Base-by-base conservation (phyloP, 2,329 filamentous ascomycete species). In the Fusarium torulosum region DNA sequence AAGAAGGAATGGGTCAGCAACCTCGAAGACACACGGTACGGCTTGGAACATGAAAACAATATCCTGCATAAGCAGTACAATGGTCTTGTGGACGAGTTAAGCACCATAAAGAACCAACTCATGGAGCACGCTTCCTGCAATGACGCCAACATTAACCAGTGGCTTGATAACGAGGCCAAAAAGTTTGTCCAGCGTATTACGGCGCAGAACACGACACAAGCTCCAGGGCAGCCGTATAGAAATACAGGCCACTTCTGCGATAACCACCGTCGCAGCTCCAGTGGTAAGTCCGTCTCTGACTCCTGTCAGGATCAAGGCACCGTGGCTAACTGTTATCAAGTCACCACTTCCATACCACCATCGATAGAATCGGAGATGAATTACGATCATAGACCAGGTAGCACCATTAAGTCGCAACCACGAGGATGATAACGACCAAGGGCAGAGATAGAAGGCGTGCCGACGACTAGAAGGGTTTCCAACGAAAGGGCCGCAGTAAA, bases 61-160 rank as follows among this genome's bases (percentile, higher is more conserved):
- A 72, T 75, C 8, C 76, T 87, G 31, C 81, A 81, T 14, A 72
- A 75, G 67, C 81, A 86, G 66, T 79, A 79, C 57, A 78, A 79
- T 35, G 72, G 65, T 3, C 75, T 87, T 21, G 52, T 81, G 19
- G 76, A 77, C 11, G 83, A 87, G 60, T 75, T 84, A 14, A 81
- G 77, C 53, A 73, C 75, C 47, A 80, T 87, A 63, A 84, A 86
- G 71, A 82, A 82, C 27, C 73, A 81, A 44, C 77, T 88, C 37
- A 86, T 87, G 83, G 71, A 74, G 9, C 85, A 88, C 62, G 83
- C 83, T 14, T 75, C 72, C 50, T 88, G 85, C 75, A 81, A 84
- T 59, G 84, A 87, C 55, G 69, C 78, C 15, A 84, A 85, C 56
- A 87, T 87, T 67, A 77, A 85, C 59, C 75, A 78, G 20, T 88